phyloP scores from a whole-genome alignment of 2,329 filamentous ascomycete genomes.

The Penicillium psychrosexuale region DNA sequence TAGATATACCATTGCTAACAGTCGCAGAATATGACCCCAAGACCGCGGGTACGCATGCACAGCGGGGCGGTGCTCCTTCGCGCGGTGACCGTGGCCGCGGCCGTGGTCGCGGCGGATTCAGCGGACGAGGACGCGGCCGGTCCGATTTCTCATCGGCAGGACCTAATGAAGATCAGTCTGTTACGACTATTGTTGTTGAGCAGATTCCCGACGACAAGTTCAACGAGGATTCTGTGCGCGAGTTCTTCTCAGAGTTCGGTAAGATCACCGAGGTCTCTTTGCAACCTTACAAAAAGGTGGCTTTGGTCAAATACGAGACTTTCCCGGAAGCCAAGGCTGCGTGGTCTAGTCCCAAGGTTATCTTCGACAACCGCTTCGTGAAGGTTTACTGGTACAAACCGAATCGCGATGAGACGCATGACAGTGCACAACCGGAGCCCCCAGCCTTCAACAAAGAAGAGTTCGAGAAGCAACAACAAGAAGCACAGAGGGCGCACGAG shows the following conservation, averaged over 20 bases:
- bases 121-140: conserved; percentile 42
- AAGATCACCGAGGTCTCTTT: conserved; percentile 54
- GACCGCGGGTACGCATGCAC: conserved; percentile 41
- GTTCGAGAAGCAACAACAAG: conserved; percentile 54
- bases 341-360: conserved; percentile 59
- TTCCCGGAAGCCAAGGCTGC: conserved; percentile 53
- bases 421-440: conserved; percentile 35
- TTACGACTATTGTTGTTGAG: conserved; percentile 58
- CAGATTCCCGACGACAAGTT: conserved; percentile 60
- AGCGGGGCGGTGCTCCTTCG: conserved; percentile 22
- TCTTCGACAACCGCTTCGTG: conserved; percentile 64
- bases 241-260: conserved; percentile 59
- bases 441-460: conserved; percentile 53
- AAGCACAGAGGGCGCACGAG: conserved; percentile 56
- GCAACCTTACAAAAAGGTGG: conserved; percentile 53
- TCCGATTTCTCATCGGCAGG: conserved; percentile 55
- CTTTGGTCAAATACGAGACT: conserved; percentile 54
- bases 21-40: conserved; percentile 54
- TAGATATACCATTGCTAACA: conserved; percentile 4
- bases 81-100: conserved; percentile 42
- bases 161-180: conserved; percentile 51
- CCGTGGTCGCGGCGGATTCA: conserved; percentile 43
- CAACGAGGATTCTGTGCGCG: conserved; percentile 51
- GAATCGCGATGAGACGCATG: conserved; percentile 30
- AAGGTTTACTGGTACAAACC: conserved; percentile 62